These are phyloP conservation scores for Immersiella caudata DNA, from an alignment of 495 filamentous ascomycete genomes.

Conservation along the genomic window DNA sequence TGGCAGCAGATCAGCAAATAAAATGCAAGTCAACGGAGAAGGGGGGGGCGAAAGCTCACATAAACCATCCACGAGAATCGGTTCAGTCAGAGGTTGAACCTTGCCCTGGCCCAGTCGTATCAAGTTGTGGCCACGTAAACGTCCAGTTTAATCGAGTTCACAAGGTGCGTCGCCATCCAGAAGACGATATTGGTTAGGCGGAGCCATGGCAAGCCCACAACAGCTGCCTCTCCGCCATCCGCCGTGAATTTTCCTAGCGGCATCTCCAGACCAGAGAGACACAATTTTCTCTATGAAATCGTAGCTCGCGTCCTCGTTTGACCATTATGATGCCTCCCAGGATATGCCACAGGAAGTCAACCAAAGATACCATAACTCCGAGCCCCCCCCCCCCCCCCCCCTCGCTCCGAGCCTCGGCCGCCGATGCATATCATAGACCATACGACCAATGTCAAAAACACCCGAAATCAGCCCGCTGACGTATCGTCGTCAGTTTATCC, in stretches of 20 bases:
- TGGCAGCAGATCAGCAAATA: not conserved
- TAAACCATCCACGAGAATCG: not conserved
- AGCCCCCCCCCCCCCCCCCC: conserved; percentile 9
- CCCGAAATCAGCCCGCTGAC: conserved; percentile 19
- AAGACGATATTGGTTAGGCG: not conserved
- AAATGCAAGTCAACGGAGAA: not conserved
- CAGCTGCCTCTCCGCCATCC: not conserved
- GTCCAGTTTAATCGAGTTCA: not conserved
- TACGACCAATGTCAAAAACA: conserved; percentile 25
- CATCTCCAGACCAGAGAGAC: conserved; percentile 13
- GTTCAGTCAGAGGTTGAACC: not conserved
- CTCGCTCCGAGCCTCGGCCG: conserved; percentile 5
- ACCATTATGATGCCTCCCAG: conserved; percentile 21
- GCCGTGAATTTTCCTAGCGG: not conserved
- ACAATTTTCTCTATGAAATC: conserved; percentile 27
- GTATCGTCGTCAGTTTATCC: conserved; percentile 26
- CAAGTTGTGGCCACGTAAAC: not conserved
- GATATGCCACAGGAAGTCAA: conserved; percentile 12
- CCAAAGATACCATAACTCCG: conserved; percentile 19
- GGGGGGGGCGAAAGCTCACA: not conserved
- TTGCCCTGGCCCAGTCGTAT: not conserved
- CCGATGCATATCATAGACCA: conserved; percentile 14
- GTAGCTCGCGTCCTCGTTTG: conserved; percentile 10
- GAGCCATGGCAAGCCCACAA: not conserved
- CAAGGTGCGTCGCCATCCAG: not conserved